These are phyloP conservation scores for Aureobasidium melanogenum DNA, from an alignment of 2,329 filamentous ascomycete genomes.

Conservation along the genomic window DNA sequence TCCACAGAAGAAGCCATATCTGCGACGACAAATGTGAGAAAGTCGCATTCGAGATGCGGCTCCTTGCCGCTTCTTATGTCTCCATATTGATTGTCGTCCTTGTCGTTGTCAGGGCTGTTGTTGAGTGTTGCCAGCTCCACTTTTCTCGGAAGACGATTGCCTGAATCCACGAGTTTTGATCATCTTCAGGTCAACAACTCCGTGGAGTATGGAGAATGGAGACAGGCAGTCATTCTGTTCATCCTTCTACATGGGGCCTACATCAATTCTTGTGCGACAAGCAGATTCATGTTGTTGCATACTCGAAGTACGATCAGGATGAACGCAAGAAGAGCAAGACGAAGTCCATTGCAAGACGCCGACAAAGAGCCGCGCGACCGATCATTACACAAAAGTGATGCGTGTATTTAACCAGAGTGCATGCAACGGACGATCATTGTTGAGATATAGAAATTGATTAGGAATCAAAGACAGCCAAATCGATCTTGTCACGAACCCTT, in stretches of 20 bases:
- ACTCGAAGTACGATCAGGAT: too few relatives aligned
- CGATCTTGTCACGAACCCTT: background rate
- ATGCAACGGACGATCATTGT: background rate
- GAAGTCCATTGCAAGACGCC: background rate
- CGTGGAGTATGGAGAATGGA: background rate
- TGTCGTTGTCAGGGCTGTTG: background rate
- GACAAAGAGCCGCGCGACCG: background rate
- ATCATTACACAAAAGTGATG: background rate
- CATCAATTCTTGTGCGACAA: too few relatives aligned
- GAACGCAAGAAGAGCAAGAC: background rate
- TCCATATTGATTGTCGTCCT: background rate
- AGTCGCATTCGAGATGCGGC: too few relatives aligned
- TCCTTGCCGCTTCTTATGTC: background rate
- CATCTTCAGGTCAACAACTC: background rate
- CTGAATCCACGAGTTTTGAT: background rate
- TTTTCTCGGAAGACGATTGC: constrained; percentile 4
- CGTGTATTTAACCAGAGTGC: background rate
- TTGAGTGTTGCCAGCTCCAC: background rate
- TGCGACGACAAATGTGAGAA: background rate
- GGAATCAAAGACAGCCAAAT: background rate
- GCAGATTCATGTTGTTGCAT: too few relatives aligned
- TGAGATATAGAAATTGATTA: background rate
- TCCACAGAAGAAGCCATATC: background rate
- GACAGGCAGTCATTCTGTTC: background rate
- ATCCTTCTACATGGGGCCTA: background rate